Evolutionary conservation across 148 eudicot genomes (phyloP).

Genomic region (Vaccinium vitisidaea): DNA sequence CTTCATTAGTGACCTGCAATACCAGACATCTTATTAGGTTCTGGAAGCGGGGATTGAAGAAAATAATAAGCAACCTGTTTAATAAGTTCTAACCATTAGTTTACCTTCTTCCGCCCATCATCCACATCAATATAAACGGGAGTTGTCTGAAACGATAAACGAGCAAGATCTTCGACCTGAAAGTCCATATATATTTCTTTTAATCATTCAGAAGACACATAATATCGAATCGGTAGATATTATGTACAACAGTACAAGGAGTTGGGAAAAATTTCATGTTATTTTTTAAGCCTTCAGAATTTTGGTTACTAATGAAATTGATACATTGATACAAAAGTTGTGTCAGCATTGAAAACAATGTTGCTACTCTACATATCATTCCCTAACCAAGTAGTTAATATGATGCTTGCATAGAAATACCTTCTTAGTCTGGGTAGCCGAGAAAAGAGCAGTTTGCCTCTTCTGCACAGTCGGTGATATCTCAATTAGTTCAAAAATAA

Average conservation of each 20-base stretch:
- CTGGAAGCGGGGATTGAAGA: neutral
- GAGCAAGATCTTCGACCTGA: slow-evolving; percentile 94
- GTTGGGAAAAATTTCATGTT: no score
- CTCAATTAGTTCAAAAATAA: slow-evolving; percentile 1
- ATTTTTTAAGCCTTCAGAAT: neutral
- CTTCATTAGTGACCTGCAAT: slow-evolving; percentile 89
- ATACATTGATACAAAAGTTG: neutral
- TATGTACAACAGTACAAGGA: no score
- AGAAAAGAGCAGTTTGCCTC: slow-evolving; percentile 94
- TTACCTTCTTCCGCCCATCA: slow-evolving; percentile 80
- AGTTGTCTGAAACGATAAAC: slow-evolving; percentile 69
- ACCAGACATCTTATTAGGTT: slow-evolving; percentile 8
- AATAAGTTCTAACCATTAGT: neutral
- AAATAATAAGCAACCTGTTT: neutral
- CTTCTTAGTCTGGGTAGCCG: slow-evolving; percentile 96
- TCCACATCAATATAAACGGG: slow-evolving; percentile 87
- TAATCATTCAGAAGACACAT: neutral
- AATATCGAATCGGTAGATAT: neutral
- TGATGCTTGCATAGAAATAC: slow-evolving; percentile 26
- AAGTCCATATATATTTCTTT: neutral
- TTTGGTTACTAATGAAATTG: neutral
- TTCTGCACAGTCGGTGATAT: slow-evolving; percentile 42
- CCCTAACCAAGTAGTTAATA: neutral
- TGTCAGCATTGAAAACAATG: neutral
- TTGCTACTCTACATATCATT: neutral